Conservation (phyloP, 768 basidiomycete species). For the Mrakia frigida region DNA sequence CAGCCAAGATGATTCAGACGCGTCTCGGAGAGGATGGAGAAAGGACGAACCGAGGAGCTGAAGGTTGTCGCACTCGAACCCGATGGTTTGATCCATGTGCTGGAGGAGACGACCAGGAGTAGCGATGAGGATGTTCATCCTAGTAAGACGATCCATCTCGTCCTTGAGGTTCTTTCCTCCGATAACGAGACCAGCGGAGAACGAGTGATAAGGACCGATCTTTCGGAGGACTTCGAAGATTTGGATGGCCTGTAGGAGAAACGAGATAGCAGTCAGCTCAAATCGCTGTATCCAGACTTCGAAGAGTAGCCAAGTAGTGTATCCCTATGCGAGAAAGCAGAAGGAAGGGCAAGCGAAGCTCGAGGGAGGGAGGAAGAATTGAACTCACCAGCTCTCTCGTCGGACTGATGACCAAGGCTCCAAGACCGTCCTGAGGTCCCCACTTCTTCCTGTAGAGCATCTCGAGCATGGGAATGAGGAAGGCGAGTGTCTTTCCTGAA, state of each 20-base stretch:
- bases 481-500: conserved; percentile 69
- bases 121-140: conserved; percentile 98
- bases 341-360: background rate
- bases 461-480: conserved; percentile 64
- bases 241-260: conserved; percentile 75
- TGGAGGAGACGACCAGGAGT: conserved; percentile 92
- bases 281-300: background rate
- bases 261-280: background rate
- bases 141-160: conserved; percentile 71
- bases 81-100: conserved; percentile 96
- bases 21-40: background rate
- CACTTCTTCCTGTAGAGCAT: conserved; percentile 60
- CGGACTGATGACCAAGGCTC: conserved; percentile 87
- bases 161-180: conserved; percentile 94
- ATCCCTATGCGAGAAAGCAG: background rate
- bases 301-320: no score
- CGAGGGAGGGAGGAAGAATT: background rate
- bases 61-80: conserved; percentile 85
- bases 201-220: conserved; percentile 82
- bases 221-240: conserved; percentile 95
- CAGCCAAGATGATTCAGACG: background rate
- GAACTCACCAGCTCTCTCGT: conserved; percentile 76
- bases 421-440: conserved; percentile 69
- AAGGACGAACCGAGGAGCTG: conserved; percentile 70
- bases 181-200: conserved; percentile 92